Conservation (phyloP, 192 early-diverging fungal genomes). For the Entomortierella lignicola region DNA sequence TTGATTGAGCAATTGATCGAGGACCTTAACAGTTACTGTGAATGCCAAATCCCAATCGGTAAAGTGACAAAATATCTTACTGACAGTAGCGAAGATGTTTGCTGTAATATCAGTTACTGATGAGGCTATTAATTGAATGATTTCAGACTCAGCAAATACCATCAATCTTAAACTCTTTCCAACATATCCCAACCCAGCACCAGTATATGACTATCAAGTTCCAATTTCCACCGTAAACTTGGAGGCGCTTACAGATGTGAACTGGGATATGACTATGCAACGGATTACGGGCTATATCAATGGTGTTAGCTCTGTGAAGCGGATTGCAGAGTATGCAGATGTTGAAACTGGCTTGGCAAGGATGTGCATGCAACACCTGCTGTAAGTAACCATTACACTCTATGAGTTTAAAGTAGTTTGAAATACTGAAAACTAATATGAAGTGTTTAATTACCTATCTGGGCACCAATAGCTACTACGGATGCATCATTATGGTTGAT, state of each 20-base stretch:
- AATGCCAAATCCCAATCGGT: slow-evolving; percentile 91
- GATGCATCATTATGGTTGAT: slow-evolving; percentile 90
- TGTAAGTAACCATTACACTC: slow-evolving; percentile 68
- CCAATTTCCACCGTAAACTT: slow-evolving; percentile 83
- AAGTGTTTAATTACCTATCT: too few species aligned
- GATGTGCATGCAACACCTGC: slow-evolving; percentile 87
- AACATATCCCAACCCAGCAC: slow-evolving; percentile 76
- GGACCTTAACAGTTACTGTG: slow-evolving; percentile 86
- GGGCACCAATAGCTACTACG: slow-evolving; percentile 94
- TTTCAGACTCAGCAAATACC: slow-evolving; percentile 76
- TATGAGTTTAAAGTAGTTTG: too few species aligned
- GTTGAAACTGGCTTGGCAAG: slow-evolving; percentile 81
- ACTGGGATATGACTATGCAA: slow-evolving; percentile 95
- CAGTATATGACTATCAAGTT: slow-evolving; percentile 85
- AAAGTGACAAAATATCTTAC: slow-evolving; percentile 11
- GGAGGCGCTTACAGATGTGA: slow-evolving; percentile 69
- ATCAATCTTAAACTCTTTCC: slow-evolving; percentile 92
- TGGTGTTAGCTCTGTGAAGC: slow-evolving; percentile 84
- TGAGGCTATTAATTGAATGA: slow-evolving; percentile 7
- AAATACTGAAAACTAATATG: too few species aligned
- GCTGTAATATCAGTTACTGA: too few species aligned
- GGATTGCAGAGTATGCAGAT: slow-evolving; percentile 84
- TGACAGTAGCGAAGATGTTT: neutral
- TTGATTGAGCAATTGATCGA: slow-evolving; percentile 88
- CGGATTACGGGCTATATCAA: slow-evolving; percentile 84